These are phyloP conservation scores for Conringia planisiliqua DNA, from an alignment of 345 rosid species.

Conservation along the genomic window DNA sequence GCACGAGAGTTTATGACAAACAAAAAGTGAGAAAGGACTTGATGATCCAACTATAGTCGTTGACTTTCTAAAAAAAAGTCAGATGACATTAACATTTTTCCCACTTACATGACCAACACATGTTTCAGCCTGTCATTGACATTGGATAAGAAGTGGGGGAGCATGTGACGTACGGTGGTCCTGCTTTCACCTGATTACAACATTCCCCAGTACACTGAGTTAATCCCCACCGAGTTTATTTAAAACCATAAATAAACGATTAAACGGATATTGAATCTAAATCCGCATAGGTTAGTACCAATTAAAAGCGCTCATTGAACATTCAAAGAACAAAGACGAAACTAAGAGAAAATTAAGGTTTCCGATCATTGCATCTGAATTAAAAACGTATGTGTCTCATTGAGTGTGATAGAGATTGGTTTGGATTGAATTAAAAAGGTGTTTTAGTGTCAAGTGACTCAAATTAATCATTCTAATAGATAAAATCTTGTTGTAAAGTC, in stretches of 20 bases:
- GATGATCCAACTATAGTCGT: conserved; percentile 9
- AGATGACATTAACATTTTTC: conserved; percentile 2
- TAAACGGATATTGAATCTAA: not conserved
- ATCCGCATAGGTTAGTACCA: not conserved
- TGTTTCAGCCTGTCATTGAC: conserved; percentile 16
- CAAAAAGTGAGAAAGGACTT: conserved; percentile 12
- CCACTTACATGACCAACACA: conserved; percentile 28
- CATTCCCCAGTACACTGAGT: not conserved
- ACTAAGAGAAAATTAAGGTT: not conserved
- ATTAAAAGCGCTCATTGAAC: not conserved
- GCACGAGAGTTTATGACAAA: conserved; percentile 16
- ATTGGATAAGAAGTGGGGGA: conserved; percentile 11
- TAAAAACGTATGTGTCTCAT: too few species aligned
- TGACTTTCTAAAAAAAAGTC: conserved; percentile 18
- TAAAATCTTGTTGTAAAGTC: too few species aligned
- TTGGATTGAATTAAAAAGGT: not conserved
- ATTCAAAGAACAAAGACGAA: not conserved
- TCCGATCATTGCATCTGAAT: not conserved
- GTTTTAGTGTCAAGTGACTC: not conserved
- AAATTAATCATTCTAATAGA: not conserved
- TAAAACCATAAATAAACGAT: not conserved
- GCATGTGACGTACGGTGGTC: conserved; percentile 19
- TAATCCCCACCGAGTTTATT: not conserved
- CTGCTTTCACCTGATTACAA: conserved; percentile 9
- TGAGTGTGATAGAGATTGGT: not conserved